Conservation (phyloP, 75 land plant species). For the Chamaecyparis obtusa region DNA sequence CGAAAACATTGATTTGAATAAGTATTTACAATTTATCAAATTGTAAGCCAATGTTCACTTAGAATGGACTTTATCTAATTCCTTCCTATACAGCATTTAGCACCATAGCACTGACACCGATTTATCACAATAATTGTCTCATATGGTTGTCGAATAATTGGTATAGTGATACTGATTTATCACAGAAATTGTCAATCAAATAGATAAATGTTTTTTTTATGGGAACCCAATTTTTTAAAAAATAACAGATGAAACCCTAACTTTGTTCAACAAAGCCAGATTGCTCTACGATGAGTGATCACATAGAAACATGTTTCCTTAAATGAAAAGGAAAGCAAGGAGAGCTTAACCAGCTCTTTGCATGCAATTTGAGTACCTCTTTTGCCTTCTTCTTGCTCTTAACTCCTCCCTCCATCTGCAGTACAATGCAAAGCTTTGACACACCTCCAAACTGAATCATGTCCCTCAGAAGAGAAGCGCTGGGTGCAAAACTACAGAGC, state of each 20-base stretch:
- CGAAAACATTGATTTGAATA: no score
- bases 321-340: conserved; percentile 33
- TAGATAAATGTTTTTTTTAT: no score
- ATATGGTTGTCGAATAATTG: no score
- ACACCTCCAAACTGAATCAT: conserved; percentile 49
- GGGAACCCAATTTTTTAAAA: no score
- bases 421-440: conserved; percentile 33
- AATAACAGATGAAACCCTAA: not conserved
- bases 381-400: conserved; percentile 41
- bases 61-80: no score
- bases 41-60: no score
- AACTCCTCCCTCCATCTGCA: conserved; percentile 26
- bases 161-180: no score
- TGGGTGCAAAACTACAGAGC: conserved; percentile 24
- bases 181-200: no score
- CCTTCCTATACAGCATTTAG: no score
- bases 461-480: conserved; percentile 38
- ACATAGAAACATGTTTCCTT: conserved; percentile 16
- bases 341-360: conserved; percentile 20
- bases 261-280: not conserved
- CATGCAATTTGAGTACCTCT: conserved; percentile 46
- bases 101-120: no score
- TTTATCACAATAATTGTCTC: no score
- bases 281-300: not conserved
- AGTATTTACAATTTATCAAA: no score